Conservation (phyloP, 1,139 yeast species). For the Geotrichum phurueaensis region DNA sequence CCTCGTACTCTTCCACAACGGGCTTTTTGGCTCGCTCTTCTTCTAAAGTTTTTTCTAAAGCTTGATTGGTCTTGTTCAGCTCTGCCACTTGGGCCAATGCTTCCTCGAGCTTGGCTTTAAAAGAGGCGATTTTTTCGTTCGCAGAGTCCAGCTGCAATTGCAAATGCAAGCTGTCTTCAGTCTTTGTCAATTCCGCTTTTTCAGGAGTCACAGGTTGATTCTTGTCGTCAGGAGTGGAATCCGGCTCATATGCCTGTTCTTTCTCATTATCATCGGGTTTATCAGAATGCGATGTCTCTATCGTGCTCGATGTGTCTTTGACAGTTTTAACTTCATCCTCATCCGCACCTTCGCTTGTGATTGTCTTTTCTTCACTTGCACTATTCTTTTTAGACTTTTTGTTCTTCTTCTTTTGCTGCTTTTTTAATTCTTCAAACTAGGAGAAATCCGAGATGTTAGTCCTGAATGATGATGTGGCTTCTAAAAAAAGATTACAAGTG, state of each 20-base stretch:
- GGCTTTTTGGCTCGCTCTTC: neutral
- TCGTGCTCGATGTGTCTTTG: neutral
- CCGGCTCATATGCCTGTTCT: neutral
- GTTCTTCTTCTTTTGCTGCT: conserved; percentile 47
- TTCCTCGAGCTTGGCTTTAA: conserved; percentile 3
- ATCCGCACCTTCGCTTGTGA: conserved; percentile 8
- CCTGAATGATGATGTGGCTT: neutral
- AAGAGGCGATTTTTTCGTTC: conserved; percentile 11
- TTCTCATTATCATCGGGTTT: neutral
- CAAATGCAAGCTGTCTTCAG: neutral
- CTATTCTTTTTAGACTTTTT: conserved; percentile 36
- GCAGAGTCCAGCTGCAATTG: conserved; percentile 2
- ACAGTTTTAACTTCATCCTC: conserved; percentile 9
- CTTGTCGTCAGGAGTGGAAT: neutral
- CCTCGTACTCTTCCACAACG: conserved; percentile 1
- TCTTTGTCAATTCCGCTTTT: neutral
- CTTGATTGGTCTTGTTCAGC: conserved; percentile 8
- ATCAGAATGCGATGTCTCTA: neutral
- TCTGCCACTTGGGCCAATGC: conserved; percentile 6
- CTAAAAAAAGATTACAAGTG: neutral
- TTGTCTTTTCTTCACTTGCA: conserved; percentile 14
- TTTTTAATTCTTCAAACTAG: conserved; percentile 55
- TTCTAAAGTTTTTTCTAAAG: conserved; percentile 6
- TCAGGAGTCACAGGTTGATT: neutral
- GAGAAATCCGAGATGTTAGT: neutral